Conservation (phyloP, 2,329 filamentous ascomycete species). For the Sporothrix curviconia region DNA sequence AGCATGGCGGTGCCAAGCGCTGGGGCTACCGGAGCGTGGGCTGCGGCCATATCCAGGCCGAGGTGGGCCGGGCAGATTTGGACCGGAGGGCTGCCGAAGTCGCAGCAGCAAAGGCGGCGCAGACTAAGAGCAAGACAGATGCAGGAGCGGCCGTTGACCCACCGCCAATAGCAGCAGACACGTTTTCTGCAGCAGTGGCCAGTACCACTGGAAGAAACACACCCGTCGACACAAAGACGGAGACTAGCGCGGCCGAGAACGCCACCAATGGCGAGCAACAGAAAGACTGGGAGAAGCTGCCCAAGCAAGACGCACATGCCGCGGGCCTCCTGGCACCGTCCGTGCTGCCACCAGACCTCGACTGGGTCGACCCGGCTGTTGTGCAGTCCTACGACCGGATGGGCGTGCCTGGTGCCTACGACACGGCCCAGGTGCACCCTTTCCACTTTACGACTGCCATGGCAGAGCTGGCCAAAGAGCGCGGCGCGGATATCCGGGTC, state of each 20-base stretch:
- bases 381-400: conserved; percentile 72
- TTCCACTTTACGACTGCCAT: conserved; percentile 84
- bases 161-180: neutral
- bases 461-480: conserved; percentile 64
- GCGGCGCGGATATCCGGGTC: conserved; percentile 60
- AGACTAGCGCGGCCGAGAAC: neutral
- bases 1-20: conserved; percentile 67
- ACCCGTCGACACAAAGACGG: neutral
- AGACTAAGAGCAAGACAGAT: too few relatives aligned
- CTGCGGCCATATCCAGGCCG: conserved; percentile 55
- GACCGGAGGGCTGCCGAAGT: conserved; percentile 16
- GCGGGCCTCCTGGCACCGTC: conserved; percentile 45
- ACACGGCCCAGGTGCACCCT: conserved; percentile 91
- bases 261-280: neutral
- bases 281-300: conserved; percentile 55
- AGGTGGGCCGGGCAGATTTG: conserved; percentile 23
- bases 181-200: too few relatives aligned
- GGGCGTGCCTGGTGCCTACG: conserved; percentile 59
- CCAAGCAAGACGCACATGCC: conserved; percentile 50
- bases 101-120: conserved; percentile 19
- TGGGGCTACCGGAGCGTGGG: conserved; percentile 84
- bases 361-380: conserved; percentile 70
- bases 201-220: too few relatives aligned
- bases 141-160: neutral
- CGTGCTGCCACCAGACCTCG: conserved; percentile 66